Evolutionary conservation across 805 yeast genomes (phyloP).

Genomic region (Saccharomycopsis amapae): DNA sequence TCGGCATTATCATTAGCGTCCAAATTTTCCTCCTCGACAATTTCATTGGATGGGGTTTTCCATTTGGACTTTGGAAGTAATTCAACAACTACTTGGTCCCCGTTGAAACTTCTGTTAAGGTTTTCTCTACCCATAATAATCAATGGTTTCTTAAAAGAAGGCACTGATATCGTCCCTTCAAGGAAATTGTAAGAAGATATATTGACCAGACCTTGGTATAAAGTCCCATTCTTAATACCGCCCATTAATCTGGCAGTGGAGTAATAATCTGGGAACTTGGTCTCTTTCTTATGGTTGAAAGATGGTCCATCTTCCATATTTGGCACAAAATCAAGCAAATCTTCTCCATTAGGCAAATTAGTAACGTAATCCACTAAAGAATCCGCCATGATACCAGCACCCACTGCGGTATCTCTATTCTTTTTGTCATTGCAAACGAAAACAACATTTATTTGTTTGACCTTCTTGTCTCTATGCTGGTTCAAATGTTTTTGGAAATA

Average conservation of each 20-base stretch:
- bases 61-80: slow-evolving; percentile 78
- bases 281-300: slow-evolving; percentile 32
- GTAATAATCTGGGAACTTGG: slow-evolving; percentile 69
- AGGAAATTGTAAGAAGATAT: slow-evolving; percentile 81
- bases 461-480: slow-evolving; percentile 25
- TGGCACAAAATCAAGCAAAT: slow-evolving; percentile 73
- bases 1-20: slow-evolving; percentile 57
- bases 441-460: slow-evolving; percentile 38
- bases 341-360: slow-evolving; percentile 61
- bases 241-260: slow-evolving; percentile 79
- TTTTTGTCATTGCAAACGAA: slow-evolving; percentile 73
- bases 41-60: slow-evolving; percentile 77
- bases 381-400: slow-evolving; percentile 47
- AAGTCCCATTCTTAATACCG: slow-evolving; percentile 79
- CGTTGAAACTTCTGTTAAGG: slow-evolving; percentile 84
- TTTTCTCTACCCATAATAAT: slow-evolving; percentile 75
- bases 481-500: slow-evolving; percentile 69
- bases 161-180: slow-evolving; percentile 73
- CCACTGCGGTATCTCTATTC: slow-evolving; percentile 50
- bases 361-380: slow-evolving; percentile 59
- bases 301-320: slow-evolving; percentile 38
- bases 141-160: slow-evolving; percentile 73
- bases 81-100: slow-evolving; percentile 89
- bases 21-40: slow-evolving; percentile 65
- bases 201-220: slow-evolving; percentile 77